A percentile compares a stretch with the other conserved stretches of the same genome.
These are phyloP conservation scores for Nicotiana undulata DNA, from an alignment of 257 asterid species.

Conservation along the genomic window DNA sequence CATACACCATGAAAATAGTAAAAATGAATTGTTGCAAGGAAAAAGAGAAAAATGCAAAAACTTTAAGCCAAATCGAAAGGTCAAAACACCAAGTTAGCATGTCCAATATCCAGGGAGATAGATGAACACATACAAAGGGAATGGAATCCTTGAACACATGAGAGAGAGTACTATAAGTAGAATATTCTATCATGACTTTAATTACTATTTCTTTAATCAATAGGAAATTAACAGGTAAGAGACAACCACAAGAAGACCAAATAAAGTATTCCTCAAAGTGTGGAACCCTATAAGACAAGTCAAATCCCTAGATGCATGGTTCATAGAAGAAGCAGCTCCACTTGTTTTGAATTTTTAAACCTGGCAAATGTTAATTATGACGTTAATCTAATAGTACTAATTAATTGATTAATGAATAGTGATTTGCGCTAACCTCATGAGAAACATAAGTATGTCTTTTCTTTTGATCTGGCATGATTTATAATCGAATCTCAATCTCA, in stretches of 20 bases:
- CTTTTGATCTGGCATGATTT: conserved; percentile 16
- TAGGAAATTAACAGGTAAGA: not conserved
- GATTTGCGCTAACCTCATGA: conserved; percentile 15
- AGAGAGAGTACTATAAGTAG: conserved; percentile 16
- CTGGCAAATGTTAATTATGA: not conserved
- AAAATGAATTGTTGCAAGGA: too few relatives aligned
- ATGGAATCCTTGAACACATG: conserved; percentile 20
- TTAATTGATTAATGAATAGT: conserved; percentile 8
- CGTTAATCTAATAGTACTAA: not conserved
- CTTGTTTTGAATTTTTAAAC: not conserved
- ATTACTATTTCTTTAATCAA: too few relatives aligned
- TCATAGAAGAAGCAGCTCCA: not conserved
- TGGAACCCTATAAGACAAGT: not conserved
- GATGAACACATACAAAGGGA: not conserved
- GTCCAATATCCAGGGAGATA: conserved; percentile 13
- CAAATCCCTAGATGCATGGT: not conserved
- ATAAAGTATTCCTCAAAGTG: not conserved
- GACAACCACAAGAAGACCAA: not conserved
- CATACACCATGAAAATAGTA: too few relatives aligned
- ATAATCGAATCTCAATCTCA: conserved; percentile 16
- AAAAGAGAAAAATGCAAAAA: not conserved
- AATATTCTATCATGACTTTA: conserved; percentile 21
- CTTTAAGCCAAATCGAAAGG: not conserved
- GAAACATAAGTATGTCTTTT: conserved; percentile 31
- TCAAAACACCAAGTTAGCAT: conserved; percentile 19